These are phyloP conservation scores for Arabidopsis arenosa DNA, from an alignment of 345 rosid genomes.

Conservation along the genomic window DNA sequence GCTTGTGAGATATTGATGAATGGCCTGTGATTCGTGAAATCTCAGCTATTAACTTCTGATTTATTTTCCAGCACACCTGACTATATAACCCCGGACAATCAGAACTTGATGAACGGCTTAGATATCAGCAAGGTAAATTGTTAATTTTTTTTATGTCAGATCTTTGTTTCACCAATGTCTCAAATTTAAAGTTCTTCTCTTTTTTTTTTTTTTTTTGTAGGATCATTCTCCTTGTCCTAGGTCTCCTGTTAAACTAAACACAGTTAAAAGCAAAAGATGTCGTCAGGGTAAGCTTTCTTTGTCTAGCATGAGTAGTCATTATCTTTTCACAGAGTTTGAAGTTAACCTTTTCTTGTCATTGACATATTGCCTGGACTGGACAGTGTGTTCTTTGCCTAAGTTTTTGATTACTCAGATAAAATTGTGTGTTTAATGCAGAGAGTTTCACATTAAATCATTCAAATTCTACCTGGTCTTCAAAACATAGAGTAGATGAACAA, in stretches of 20 bases:
- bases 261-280: conserved; percentile 60
- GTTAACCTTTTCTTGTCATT: neutral
- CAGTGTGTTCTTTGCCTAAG: neutral
- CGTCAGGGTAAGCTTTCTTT: conserved; percentile 57
- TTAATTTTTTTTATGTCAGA: neutral
- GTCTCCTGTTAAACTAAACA: conserved; percentile 83
- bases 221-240: conserved; percentile 82
- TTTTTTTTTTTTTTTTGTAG: conserved; percentile 48
- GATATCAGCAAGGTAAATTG: conserved; percentile 68
- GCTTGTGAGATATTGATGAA: conserved; percentile 13
- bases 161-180: neutral
- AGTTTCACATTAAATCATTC: conserved; percentile 48
- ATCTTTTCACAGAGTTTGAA: conserved; percentile 1
- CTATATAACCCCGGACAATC: conserved; percentile 93
- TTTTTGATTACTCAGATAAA: conserved; percentile 8
- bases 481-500: conserved; percentile 53
- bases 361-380: conserved; percentile 8
- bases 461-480: conserved; percentile 55
- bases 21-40: neutral
- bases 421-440: conserved; percentile 43
- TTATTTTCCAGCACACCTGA: conserved; percentile 82
- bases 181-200: neutral
- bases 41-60: conserved; percentile 16
- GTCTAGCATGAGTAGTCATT: neutral
- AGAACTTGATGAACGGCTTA: conserved; percentile 54